phyloP scores from a whole-genome alignment of 495 filamentous ascomycete species.

The Parathielavia appendiculata region DNA sequence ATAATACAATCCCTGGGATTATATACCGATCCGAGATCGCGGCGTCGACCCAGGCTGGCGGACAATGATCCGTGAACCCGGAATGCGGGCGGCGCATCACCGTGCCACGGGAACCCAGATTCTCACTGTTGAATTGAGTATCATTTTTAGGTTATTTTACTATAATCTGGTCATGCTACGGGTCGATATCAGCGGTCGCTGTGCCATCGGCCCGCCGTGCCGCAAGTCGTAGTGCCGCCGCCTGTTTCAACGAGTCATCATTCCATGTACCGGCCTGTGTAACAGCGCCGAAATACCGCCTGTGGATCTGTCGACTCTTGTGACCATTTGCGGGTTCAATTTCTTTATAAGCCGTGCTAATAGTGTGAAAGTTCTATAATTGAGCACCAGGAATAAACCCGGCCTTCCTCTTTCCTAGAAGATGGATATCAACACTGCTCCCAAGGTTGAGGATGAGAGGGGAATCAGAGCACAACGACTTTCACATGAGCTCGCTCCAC shows the following conservation, averaged over 20 bases:
- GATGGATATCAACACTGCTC: background rate
- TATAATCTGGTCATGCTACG: background rate
- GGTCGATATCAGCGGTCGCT: constrained; percentile 2
- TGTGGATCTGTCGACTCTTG: background rate
- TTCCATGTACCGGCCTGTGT: background rate
- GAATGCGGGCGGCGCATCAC: background rate
- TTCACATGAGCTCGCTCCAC: background rate
- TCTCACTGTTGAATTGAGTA: background rate
- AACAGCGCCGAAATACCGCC: background rate
- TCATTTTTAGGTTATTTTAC: background rate
- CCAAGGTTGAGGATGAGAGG: background rate
- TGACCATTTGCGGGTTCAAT: background rate
- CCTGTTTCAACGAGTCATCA: constrained; percentile 5
- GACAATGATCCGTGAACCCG: background rate
- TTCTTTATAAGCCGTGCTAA: background rate
- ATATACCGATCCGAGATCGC: background rate
- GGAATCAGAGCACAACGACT: background rate
- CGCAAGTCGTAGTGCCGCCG: constrained; percentile 4
- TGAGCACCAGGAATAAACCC: constrained; percentile 1
- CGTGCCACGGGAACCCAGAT: background rate
- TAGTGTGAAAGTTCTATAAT: background rate
- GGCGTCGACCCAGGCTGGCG: background rate
- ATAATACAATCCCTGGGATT: background rate
- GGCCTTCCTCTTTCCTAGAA: background rate
- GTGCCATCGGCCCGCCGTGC: constrained; percentile 2